Evolutionary conservation across 805 yeast genomes (phyloP).

Genomic region (Pichia insulana): DNA sequence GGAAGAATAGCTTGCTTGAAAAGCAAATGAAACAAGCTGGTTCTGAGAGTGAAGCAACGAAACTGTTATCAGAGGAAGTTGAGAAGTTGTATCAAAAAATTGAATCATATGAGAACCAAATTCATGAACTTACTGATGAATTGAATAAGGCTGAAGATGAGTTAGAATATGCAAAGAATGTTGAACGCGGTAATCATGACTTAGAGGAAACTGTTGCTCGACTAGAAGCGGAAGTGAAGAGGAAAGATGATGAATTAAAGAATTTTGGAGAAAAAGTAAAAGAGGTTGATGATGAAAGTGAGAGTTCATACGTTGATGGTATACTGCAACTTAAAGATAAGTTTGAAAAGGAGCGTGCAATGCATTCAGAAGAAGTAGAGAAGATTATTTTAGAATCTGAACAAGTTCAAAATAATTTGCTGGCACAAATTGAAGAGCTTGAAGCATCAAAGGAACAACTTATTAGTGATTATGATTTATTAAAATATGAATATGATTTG

Average conservation of each 20-base stretch:
- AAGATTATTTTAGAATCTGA: constrained; percentile 19
- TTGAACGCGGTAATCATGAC: constrained; percentile 18
- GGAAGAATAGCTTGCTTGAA: not conserved
- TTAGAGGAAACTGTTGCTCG: constrained; percentile 6
- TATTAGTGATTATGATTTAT: constrained; percentile 28
- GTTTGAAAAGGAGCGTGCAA: constrained; percentile 8
- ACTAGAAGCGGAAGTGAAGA: not conserved
- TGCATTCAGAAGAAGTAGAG: constrained; percentile 9
- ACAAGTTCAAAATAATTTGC: constrained; percentile 24
- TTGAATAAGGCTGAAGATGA: constrained; percentile 14
- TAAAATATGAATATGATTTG: constrained; percentile 19
- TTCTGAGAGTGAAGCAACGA: not conserved
- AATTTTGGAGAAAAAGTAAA: not conserved
- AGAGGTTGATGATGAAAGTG: not conserved
- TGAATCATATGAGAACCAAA: constrained; percentile 9
- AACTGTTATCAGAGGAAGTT: constrained; percentile 7
- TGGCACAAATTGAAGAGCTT: constrained; percentile 29
- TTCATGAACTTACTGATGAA: constrained; percentile 1
- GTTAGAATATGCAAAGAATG: constrained; percentile 24
- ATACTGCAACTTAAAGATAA: constrained; percentile 2
- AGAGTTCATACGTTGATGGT: constrained; percentile 3
- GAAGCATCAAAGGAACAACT: constrained; percentile 30
- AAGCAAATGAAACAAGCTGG: not conserved
- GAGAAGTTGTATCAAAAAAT: constrained; percentile 7
- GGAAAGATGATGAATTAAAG: constrained; percentile 1